Evolutionary conservation across 1,139 yeast species (phyloP).

Genomic region (Kurtzmaniella quercitrusa): DNA sequence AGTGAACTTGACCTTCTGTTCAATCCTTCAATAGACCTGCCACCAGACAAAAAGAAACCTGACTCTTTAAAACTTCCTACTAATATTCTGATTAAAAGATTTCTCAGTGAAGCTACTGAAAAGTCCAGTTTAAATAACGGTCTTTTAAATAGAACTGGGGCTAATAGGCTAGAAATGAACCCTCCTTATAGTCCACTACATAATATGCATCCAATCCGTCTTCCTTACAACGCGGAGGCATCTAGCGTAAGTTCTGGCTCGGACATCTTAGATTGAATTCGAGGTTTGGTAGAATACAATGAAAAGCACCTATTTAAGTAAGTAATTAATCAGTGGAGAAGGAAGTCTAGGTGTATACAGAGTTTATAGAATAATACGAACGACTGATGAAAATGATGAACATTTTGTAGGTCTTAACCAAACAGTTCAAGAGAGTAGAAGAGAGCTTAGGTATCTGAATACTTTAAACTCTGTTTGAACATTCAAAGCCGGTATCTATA

Average conservation of each 20-base stretch:
- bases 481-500: too few species aligned
- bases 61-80: constrained; percentile 2
- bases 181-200: neutral
- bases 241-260: neutral
- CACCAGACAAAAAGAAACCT: constrained; percentile 17
- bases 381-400: too few species aligned
- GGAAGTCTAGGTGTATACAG: too few species aligned
- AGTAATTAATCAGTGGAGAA: too few species aligned
- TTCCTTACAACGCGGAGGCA: neutral
- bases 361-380: neutral
- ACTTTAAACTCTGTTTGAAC: too few species aligned
- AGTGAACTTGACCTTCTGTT: constrained; percentile 28
- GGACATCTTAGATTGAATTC: neutral
- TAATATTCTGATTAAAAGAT: constrained; percentile 4
- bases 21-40: constrained; percentile 29
- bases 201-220: neutral
- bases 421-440: too few species aligned
- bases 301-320: too few species aligned
- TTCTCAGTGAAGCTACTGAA: constrained; percentile 2
- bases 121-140: constrained; percentile 1
- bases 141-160: constrained; percentile 7
- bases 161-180: constrained; percentile 4
- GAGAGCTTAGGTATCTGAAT: too few species aligned
- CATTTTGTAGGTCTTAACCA: too few species aligned
- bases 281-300: too few species aligned